These are phyloP conservation scores for Kwoniella dendrophila DNA, from an alignment of 768 basidiomycete species.

Conservation along the genomic window DNA sequence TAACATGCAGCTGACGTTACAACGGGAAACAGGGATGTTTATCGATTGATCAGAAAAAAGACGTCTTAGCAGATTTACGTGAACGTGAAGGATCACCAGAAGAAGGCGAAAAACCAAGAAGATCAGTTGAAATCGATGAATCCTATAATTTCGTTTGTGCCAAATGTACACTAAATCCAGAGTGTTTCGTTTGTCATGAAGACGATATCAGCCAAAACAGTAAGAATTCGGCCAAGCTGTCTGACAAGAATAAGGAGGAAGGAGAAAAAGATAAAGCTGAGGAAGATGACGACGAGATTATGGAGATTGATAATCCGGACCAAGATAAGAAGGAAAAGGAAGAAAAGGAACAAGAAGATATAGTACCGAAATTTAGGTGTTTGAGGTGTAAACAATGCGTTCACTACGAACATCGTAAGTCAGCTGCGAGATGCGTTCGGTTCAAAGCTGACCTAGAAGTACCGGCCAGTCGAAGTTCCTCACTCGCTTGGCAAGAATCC, in stretches of 20 bases:
- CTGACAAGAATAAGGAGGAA: background rate
- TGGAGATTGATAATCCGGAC: slow-evolving; percentile 54
- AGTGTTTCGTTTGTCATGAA: slow-evolving; percentile 40
- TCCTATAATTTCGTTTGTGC: slow-evolving; percentile 30
- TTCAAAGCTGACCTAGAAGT: background rate
- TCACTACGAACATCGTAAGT: slow-evolving; percentile 71
- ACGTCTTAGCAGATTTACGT: slow-evolving; percentile 27
- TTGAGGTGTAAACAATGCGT: slow-evolving; percentile 76
- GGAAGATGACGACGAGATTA: slow-evolving; percentile 57
- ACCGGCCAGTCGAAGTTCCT: slow-evolving; percentile 52
- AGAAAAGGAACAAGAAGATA: slow-evolving; percentile 10
- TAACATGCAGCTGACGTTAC: background rate
- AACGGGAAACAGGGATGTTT: slow-evolving; percentile 36
- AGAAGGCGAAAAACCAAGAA: slow-evolving; percentile 26
- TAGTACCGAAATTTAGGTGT: slow-evolving; percentile 73
- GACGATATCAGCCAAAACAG: slow-evolving; percentile 5
- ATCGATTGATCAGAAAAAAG: slow-evolving; percentile 21
- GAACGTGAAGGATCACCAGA: slow-evolving; percentile 34
- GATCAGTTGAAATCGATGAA: slow-evolving; percentile 40
- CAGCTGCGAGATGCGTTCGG: background rate
- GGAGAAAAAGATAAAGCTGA: background rate
- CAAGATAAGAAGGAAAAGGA: slow-evolving; percentile 56
- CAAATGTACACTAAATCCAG: slow-evolving; percentile 27
- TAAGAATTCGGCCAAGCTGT: background rate
- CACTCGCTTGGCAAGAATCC: slow-evolving; percentile 64